A percentile compares a stretch with the other conserved stretches of the same genome.
Evolutionary conservation across 306 rosid genomes (phyloP).

Genomic region (Ammopiptanthus mongolicus): DNA sequence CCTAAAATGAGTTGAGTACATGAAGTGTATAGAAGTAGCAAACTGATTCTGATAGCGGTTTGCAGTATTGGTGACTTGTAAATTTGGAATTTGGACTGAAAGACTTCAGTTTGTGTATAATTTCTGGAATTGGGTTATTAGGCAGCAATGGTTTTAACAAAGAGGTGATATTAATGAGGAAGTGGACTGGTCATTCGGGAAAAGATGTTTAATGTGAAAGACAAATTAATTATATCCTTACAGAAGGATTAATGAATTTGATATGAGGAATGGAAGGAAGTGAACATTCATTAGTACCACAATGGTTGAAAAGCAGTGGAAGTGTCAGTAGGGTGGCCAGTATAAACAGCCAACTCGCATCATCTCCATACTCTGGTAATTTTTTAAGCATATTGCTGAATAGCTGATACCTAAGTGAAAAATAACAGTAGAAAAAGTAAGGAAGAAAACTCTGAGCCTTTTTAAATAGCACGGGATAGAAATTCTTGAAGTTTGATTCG

Average conservation of each 20-base stretch:
- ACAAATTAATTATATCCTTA: not conserved
- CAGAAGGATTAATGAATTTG: not conserved
- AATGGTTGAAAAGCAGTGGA: too few relatives aligned
- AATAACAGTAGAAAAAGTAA: not conserved
- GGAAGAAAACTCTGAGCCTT: not conserved
- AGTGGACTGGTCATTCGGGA: too few relatives aligned
- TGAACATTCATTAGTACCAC: too few relatives aligned
- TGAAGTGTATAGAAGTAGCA: too few relatives aligned
- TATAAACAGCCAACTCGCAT: conserved; percentile 14
- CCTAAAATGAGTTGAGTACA: too few relatives aligned
- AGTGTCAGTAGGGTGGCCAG: not conserved
- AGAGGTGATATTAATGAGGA: not conserved
- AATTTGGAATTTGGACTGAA: conserved; percentile 7
- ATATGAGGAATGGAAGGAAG: too few relatives aligned
- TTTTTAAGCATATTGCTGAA: not conserved
- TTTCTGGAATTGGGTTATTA: not conserved
- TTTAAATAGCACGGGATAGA: too few relatives aligned
- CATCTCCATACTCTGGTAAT: conserved; percentile 15
- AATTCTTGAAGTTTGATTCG: not conserved
- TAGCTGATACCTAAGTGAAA: not conserved
- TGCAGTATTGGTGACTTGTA: too few relatives aligned
- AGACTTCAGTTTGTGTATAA: not conserved
- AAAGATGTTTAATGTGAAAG: not conserved
- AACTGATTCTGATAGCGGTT: too few relatives aligned
- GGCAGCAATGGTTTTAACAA: not conserved